A percentile compares a stretch with the other conserved stretches of the same genome.
These are phyloP conservation scores for Wickerhamiella brachini DNA, from an alignment of 805 yeast genomes.

Conservation along the genomic window DNA sequence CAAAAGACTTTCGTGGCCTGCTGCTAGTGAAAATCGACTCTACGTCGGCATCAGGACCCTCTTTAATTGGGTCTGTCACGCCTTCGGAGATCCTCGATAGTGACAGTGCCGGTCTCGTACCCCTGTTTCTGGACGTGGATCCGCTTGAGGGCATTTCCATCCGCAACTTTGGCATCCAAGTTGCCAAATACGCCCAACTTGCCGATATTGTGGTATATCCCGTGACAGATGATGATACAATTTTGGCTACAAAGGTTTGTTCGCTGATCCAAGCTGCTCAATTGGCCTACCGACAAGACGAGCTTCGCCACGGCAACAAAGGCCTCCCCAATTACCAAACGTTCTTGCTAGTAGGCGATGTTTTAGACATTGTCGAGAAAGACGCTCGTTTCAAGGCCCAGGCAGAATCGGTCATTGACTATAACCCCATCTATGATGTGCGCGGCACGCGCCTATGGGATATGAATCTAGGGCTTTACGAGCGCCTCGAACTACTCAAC, in stretches of 20 bases:
- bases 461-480: background rate
- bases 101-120: conserved; percentile 24
- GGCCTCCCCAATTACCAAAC: background rate
- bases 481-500: background rate
- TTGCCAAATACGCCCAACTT: conserved; percentile 59
- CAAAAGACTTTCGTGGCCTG: conserved; percentile 16
- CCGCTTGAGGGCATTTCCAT: conserved; percentile 61
- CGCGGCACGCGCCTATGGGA: background rate
- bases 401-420: background rate
- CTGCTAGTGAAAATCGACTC: conserved; percentile 19
- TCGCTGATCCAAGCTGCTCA: background rate
- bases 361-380: background rate
- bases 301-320: background rate
- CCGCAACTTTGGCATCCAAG: conserved; percentile 77
- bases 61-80: conserved; percentile 3
- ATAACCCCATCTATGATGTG: background rate
- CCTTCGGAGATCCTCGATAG: conserved; percentile 3
- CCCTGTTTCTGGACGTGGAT: conserved; percentile 45
- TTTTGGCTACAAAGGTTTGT: background rate
- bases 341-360: background rate
- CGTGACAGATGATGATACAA: background rate
- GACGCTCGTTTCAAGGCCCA: background rate
- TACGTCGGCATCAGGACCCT: background rate
- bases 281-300: background rate
- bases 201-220: conserved; percentile 51